Conservation (phyloP, 352 stramenopile species). For the Pythium aristosporum region DNA sequence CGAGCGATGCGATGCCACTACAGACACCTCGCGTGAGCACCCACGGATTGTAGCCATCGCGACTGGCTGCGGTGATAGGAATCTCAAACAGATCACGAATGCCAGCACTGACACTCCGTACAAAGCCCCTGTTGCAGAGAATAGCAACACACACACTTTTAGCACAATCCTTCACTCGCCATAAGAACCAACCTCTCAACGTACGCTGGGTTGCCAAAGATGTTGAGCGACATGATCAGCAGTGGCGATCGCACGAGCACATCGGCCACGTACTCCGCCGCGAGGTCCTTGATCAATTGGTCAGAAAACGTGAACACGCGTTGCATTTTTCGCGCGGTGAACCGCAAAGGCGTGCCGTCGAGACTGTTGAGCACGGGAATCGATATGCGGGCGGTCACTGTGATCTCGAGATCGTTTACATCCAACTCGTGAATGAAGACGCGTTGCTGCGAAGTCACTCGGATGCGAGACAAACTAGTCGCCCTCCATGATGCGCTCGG, state of each 20-base stretch:
- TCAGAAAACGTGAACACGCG: slow-evolving; percentile 75
- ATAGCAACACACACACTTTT: neutral
- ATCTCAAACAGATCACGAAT: slow-evolving; percentile 81
- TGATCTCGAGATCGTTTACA: slow-evolving; percentile 61
- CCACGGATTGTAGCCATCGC: slow-evolving; percentile 78
- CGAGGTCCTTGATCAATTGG: slow-evolving; percentile 80
- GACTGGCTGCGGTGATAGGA: slow-evolving; percentile 52
- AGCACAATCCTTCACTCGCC: neutral
- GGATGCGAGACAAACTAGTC: slow-evolving; percentile 3
- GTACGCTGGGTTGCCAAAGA: slow-evolving; percentile 84
- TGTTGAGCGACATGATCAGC: slow-evolving; percentile 84
- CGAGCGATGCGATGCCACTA: slow-evolving; percentile 64
- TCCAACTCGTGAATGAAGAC: slow-evolving; percentile 62
- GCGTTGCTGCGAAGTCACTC: slow-evolving; percentile 46
- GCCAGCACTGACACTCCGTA: slow-evolving; percentile 65
- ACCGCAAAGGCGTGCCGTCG: slow-evolving; percentile 71
- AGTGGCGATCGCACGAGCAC: slow-evolving; percentile 75
- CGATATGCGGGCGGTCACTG: slow-evolving; percentile 72
- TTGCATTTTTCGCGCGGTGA: slow-evolving; percentile 50
- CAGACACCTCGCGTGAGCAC: slow-evolving; percentile 70
- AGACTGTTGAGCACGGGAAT: slow-evolving; percentile 82
- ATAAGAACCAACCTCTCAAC: slow-evolving; percentile 11
- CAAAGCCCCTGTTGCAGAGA: slow-evolving; percentile 51
- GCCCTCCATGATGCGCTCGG: neutral
- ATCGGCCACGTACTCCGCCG: slow-evolving; percentile 80